phyloP scores from a whole-genome alignment of 2,329 filamentous ascomycete genomes.

The Rhytidhysteron rufulum region DNA sequence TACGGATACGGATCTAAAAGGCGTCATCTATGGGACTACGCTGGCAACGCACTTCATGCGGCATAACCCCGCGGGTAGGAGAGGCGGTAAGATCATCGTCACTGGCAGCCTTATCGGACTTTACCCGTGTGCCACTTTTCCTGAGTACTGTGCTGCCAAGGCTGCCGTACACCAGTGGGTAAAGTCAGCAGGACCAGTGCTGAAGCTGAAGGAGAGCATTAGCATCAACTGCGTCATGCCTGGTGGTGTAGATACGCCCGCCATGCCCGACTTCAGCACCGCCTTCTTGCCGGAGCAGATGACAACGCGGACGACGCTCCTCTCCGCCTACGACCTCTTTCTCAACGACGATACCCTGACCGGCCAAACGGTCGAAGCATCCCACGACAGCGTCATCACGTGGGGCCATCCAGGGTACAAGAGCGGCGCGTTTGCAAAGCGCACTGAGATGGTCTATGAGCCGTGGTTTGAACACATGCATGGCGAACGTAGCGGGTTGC shows the following conservation, averaged over 20 bases:
- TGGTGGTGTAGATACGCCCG: constrained; percentile 42
- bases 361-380: constrained; percentile 44
- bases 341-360: constrained; percentile 37
- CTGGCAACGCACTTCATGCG: no score
- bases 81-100: no score
- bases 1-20: no score
- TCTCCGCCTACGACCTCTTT: constrained; percentile 43
- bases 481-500: constrained; percentile 40
- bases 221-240: constrained; percentile 49
- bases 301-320: constrained; percentile 41
- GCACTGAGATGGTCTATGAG: constrained; percentile 45
- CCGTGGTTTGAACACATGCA: constrained; percentile 44
- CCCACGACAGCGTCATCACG: constrained; percentile 36
- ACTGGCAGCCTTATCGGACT: constrained; percentile 44
- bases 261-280: constrained; percentile 35
- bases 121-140: constrained; percentile 43
- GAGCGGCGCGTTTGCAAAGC: constrained; percentile 40
- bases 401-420: constrained; percentile 34
- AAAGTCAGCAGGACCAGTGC: constrained; percentile 13
- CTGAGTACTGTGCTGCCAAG: constrained; percentile 52
- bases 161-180: constrained; percentile 39
- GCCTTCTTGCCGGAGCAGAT: constrained; percentile 21
- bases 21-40: no score
- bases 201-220: constrained; percentile 43
- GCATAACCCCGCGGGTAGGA: no score